Base-by-base conservation (phyloP, 345 rosid genomes). In the Bretschneidera sinensis region DNA sequence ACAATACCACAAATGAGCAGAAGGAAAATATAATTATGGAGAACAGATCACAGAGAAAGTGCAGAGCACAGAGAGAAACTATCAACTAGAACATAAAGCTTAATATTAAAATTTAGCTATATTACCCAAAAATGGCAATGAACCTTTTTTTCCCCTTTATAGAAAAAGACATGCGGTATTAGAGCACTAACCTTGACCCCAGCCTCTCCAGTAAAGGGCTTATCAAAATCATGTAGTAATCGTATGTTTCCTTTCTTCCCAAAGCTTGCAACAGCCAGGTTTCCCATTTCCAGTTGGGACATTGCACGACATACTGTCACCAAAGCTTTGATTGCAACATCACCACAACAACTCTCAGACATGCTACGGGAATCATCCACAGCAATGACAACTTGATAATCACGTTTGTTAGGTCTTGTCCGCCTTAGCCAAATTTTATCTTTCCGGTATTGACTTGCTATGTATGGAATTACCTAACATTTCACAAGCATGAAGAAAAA, bases 351-450 rank as follows among this genome's bases (percentile, higher is more conserved):
- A 73, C 86, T 76, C 80, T 84, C 95, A 11, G 91, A 85, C 97
- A 94, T 90, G 71, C 99, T 90, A 55, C 79, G 83, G 0, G 97
- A 94, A 65, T 90, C 99, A 75, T 94, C 99, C 66, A 94, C 85
- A 49, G 92, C 97, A 57, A 90, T 86, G 51, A 90, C 81, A 21
- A 88, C 91, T 76, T 90, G 99, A 76, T 90, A 94, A 64, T 94
- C 96, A 48, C 96, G 96, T 73, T 90, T 94, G 80, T 86, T 88
- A 20, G 99, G 97, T n/a, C 81, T 81, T 43, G 96, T 94, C 58
- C 97, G 84, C 78, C 99, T 80, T 67, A 88, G 66, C 99, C 97
- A 94, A 60, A 94, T 94, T 70, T 94, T 90, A 74, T 94, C 97
- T 73, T 85, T 90, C 66, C 95, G 79, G 67, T 86, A 94, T 58